phyloP scores from a whole-genome alignment of 208 protist species.

The Vickermania ingenoplastis region DNA sequence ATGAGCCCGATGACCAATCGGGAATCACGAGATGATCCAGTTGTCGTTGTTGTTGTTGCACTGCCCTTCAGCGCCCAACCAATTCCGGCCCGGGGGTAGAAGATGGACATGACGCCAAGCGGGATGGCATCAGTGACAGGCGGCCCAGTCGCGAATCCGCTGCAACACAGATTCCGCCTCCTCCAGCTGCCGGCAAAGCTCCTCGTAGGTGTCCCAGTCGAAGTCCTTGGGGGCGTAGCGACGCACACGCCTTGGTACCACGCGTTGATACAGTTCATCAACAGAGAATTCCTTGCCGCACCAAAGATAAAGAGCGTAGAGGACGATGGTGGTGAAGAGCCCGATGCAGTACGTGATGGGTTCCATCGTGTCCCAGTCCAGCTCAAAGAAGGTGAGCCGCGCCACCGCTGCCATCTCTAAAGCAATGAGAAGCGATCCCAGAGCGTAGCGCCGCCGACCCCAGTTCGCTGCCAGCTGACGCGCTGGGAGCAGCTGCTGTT shows the following conservation, averaged over 20 bases:
- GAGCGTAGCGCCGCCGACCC: not conserved
- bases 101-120: not conserved
- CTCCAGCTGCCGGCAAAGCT: conserved; percentile 24
- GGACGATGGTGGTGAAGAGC: conserved; percentile 41
- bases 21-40: too few species aligned
- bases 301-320: conserved; percentile 58
- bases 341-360: conserved; percentile 75
- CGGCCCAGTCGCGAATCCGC: conserved; percentile 31
- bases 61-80: too few species aligned
- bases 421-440: conserved; percentile 15
- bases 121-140: not conserved
- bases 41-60: too few species aligned
- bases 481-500: not conserved
- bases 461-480: not conserved
- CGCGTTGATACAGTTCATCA: conserved; percentile 36
- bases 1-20: too few species aligned
- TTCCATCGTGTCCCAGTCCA: conserved; percentile 90
- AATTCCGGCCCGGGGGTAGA: not conserved
- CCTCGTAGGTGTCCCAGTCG: conserved; percentile 55
- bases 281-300: conserved; percentile 47
- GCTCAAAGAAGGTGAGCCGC: conserved; percentile 79
- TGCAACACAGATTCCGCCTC: conserved; percentile 28
- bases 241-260: conserved; percentile 32
- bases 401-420: conserved; percentile 68
- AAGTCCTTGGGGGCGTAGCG: conserved; percentile 62